Base-by-base conservation (phyloP, 208 protist species). In the Crithidia expoeki region DNA sequence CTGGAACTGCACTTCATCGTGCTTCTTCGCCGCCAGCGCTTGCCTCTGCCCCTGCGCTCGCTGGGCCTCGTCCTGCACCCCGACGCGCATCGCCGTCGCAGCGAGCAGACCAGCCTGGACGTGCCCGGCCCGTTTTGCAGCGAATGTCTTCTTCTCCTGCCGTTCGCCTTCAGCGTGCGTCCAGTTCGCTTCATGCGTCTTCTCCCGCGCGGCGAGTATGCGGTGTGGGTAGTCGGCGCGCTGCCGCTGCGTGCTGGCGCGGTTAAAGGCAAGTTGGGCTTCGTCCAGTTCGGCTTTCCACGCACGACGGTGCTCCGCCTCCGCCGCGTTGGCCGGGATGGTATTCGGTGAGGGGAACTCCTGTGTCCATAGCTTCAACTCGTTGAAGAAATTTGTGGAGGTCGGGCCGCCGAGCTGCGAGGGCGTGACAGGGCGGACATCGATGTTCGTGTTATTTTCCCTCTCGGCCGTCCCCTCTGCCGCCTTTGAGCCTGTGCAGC, bases 331-430 rank as follows among this genome's bases (percentile, higher is more conserved):
- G 2, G 33, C 17, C 21, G 79, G 72, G 9, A 65, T 28, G 14
- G 50, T 52, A 53, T 82, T 84, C 3, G 83, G 83, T 1, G 79
- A 77, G 3, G 67, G 65, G 34, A 83, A 76, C 52, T 58, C 46
- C 42, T 76, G 63, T 56, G 49, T 40, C 79, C 83, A 84, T 59
- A 69, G 49, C 63, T 80, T 74, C 30, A 83, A 50, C 61, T 88
- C 83, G 33, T 74, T 62, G 52, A 84, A 81, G 57, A 88, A 81
- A 60, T 68, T 80, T 17, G 67, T 74, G 36, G 75, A 79, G 46
- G 68, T 74, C 11, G 65, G 67, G 34, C 62, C 68, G n/a, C 69
- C 74, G 32, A 74, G 50, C 59, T 82, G 71, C 50, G 53, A 68
- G 7, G 52, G 63, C 2, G 69, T 62, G 28, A 44, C 44, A 28